Evolutionary conservation across 805 yeast genomes (phyloP).

Genomic region (Ogataea dorogensis): DNA sequence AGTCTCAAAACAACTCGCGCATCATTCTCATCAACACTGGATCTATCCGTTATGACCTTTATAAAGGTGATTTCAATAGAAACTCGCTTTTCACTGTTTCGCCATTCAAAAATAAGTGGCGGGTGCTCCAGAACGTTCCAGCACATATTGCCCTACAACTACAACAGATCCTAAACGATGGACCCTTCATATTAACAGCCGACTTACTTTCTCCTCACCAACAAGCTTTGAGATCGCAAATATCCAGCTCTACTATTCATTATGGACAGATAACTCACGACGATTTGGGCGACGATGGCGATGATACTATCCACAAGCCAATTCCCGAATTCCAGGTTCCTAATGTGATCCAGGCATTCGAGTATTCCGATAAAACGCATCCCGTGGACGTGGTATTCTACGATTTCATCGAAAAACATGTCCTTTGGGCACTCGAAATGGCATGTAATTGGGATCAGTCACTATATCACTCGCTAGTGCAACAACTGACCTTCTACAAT

Average conservation of each 20-base stretch:
- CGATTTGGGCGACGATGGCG: conserved; percentile 85
- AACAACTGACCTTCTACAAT: conserved; percentile 23
- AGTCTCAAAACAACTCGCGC: conserved; percentile 39
- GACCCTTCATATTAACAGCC: conserved; percentile 36
- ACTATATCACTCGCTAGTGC: conserved; percentile 17
- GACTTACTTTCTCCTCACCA: conserved; percentile 27
- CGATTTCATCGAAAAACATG: conserved; percentile 57
- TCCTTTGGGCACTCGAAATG: conserved; percentile 25
- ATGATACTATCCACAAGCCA: conserved; percentile 70
- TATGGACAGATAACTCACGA: conserved; percentile 83
- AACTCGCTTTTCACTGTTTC: conserved; percentile 82
- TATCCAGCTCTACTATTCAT: conserved; percentile 24
- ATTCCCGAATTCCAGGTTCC: conserved; percentile 64
- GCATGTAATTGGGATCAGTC: conserved; percentile 19
- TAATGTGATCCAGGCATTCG: conserved; percentile 66
- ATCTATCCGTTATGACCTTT: conserved; percentile 80
- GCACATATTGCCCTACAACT: conserved; percentile 53
- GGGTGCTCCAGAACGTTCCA: conserved; percentile 57
- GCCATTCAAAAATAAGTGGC: conserved; percentile 85
- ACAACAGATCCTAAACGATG: conserved; percentile 55
- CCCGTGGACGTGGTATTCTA: conserved; percentile 72
- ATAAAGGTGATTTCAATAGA: conserved; percentile 76
- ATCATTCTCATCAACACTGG: conserved; percentile 80
- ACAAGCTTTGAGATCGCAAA: conserved; percentile 17
- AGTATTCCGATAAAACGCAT: conserved; percentile 23